phyloP scores from a whole-genome alignment of 1,284 basidiomycete species.

The Apiotrichum porosum region DNA sequence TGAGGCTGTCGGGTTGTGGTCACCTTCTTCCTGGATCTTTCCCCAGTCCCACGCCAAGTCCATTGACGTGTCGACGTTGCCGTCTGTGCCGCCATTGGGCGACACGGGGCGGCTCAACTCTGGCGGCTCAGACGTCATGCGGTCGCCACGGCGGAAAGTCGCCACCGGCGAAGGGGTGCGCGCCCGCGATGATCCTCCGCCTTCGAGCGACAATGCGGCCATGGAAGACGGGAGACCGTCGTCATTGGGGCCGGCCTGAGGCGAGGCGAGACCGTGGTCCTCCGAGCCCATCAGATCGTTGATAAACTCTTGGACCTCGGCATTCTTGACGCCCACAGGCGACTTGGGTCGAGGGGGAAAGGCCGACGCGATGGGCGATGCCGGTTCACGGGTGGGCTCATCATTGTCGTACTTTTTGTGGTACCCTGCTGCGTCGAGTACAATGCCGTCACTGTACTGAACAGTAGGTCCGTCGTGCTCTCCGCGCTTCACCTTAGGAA shows the following conservation, averaged over 20 bases:
- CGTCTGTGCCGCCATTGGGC: constrained; percentile 1
- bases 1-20: constrained; percentile 1
- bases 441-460: constrained; percentile 59
- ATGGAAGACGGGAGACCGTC: constrained; percentile 8
- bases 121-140: constrained; percentile 15
- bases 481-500: constrained; percentile 53
- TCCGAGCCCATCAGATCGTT: constrained; percentile 15
- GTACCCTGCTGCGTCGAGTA: constrained; percentile 52
- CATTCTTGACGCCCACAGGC: background rate
- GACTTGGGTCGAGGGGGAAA: constrained; percentile 2
- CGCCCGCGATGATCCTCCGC: background rate
- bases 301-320: constrained; percentile 8
- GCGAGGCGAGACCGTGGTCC: background rate
- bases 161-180: background rate
- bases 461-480: constrained; percentile 60
- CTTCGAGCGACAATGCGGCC: constrained; percentile 12
- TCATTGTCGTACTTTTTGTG: constrained; percentile 23
- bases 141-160: constrained; percentile 4
- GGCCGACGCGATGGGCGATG: constrained; percentile 7
- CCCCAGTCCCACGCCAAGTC: constrained; percentile 49
- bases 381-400: constrained; percentile 1
- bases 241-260: background rate
- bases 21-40: constrained; percentile 18
- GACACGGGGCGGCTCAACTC: constrained; percentile 11
- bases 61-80: constrained; percentile 12